Evolutionary conservation across 306 rosid species (phyloP).

Genomic region (Carpinus viminea): DNA sequence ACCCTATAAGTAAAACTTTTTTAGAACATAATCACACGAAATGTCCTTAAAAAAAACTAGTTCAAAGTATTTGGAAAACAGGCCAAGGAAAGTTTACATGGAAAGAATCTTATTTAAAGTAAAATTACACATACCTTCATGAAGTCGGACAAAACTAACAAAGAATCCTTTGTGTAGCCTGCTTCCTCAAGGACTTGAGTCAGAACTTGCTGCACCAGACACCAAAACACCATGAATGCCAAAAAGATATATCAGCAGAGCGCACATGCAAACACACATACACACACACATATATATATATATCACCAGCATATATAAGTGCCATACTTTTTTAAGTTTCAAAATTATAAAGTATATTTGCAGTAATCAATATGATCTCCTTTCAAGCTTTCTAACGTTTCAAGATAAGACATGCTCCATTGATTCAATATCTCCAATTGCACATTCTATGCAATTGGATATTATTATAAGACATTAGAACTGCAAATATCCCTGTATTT

Average conservation of each 20-base stretch:
- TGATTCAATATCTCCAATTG: background rate
- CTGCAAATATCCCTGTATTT: background rate
- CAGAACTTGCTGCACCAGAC: constrained; percentile 60
- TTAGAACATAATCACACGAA: background rate
- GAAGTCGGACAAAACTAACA: constrained; percentile 62
- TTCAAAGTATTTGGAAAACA: background rate
- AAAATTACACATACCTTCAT: constrained; percentile 51
- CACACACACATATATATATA: background rate
- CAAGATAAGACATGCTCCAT: background rate
- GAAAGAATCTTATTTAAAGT: constrained; percentile 11
- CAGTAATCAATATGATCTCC: constrained; percentile 1
- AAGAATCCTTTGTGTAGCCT: constrained; percentile 64
- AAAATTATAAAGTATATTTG: constrained; percentile 15
- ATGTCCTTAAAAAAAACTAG: background rate
- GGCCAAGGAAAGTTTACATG: background rate
- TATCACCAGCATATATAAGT: constrained; percentile 24
- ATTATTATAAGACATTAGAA: background rate
- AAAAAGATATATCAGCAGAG: background rate
- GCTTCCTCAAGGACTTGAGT: constrained; percentile 78
- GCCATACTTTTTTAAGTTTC: constrained; percentile 15
- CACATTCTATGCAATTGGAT: background rate
- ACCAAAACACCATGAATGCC: constrained; percentile 13
- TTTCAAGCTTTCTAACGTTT: background rate
- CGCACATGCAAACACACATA: too few relatives aligned
- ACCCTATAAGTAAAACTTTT: constrained; percentile 14